These are phyloP conservation scores for Candida tallmaniae DNA, from an alignment of 805 yeast species.

Conservation along the genomic window DNA sequence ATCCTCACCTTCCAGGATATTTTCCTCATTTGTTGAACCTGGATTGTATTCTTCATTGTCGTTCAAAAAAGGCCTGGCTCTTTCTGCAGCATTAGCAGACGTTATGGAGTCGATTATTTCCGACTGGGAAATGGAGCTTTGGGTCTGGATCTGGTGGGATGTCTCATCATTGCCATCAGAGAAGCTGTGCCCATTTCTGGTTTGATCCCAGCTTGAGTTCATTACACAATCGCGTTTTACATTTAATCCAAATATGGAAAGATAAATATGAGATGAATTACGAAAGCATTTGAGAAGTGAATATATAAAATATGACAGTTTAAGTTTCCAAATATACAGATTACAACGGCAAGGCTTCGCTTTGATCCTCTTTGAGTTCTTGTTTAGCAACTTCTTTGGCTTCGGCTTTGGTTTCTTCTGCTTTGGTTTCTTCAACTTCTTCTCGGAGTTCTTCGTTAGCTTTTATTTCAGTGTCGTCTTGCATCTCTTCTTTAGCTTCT, in stretches of 20 bases:
- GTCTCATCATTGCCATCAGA: background rate
- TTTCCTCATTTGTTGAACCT: slow-evolving; percentile 1
- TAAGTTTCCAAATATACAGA: no score
- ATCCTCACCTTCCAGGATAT: slow-evolving; percentile 6
- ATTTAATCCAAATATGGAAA: no score
- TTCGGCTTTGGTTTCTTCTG: background rate
- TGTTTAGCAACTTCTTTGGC: background rate
- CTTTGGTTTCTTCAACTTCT: slow-evolving; percentile 1
- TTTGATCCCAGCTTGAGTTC: no score
- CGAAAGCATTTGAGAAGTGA: no score
- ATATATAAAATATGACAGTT: no score
- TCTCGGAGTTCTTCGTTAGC: slow-evolving; percentile 4
- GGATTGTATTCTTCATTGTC: slow-evolving; percentile 6
- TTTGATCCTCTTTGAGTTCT: no score
- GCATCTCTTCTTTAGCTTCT: slow-evolving; percentile 1
- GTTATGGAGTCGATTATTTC: slow-evolving; percentile 28
- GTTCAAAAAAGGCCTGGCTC: slow-evolving; percentile 12
- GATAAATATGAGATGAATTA: no score
- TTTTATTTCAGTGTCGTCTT: slow-evolving; percentile 1
- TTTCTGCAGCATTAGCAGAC: slow-evolving; percentile 14
- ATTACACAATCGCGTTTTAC: no score
- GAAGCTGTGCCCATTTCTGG: no score
- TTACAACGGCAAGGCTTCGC: no score
- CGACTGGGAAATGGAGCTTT: slow-evolving; percentile 23
- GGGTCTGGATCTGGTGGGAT: slow-evolving; percentile 18